These are phyloP conservation scores for Cryphonectria parasitica DNA, from an alignment of 2,329 filamentous ascomycete genomes.

Conservation along the genomic window DNA sequence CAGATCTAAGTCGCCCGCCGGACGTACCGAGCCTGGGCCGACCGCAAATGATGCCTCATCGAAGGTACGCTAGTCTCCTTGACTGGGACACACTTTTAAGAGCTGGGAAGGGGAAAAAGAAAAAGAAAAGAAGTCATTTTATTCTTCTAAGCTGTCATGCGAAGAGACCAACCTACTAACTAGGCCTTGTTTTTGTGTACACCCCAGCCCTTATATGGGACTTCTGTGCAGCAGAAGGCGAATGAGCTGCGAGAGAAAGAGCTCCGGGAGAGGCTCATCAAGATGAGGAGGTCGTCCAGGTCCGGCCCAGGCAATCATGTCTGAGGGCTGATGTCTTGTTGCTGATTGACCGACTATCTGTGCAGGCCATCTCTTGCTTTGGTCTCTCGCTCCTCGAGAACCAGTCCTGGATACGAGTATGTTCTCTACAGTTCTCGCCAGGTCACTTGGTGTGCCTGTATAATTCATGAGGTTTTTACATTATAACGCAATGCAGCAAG, in stretches of 20 bases:
- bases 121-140: background rate
- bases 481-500: background rate
- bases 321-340: slow-evolving; percentile 51
- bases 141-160: slow-evolving; percentile 36
- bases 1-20: slow-evolving; percentile 40
- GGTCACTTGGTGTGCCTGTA: background rate
- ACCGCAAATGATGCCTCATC: slow-evolving; percentile 28
- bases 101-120: slow-evolving; percentile 35
- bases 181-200: slow-evolving; percentile 32
- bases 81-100: slow-evolving; percentile 33
- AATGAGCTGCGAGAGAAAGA: slow-evolving; percentile 54
- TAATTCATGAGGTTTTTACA: background rate
- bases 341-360: slow-evolving; percentile 23
- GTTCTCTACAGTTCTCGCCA: background rate
- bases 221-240: slow-evolving; percentile 46
- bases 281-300: slow-evolving; percentile 56
- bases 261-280: slow-evolving; percentile 57
- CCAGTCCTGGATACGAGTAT: background rate
- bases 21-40: slow-evolving; percentile 35
- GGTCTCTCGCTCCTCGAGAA: background rate
- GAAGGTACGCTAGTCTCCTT: slow-evolving; percentile 40
- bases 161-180: slow-evolving; percentile 34
- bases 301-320: slow-evolving; percentile 42
- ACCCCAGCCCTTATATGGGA: slow-evolving; percentile 33
- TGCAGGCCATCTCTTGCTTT: background rate